Evolutionary conservation across 202 grass and related monocot genomes (phyloP), one percentile per base, ranked within the genome.

Genomic region (Cymbopogon flexuosus): DNA sequence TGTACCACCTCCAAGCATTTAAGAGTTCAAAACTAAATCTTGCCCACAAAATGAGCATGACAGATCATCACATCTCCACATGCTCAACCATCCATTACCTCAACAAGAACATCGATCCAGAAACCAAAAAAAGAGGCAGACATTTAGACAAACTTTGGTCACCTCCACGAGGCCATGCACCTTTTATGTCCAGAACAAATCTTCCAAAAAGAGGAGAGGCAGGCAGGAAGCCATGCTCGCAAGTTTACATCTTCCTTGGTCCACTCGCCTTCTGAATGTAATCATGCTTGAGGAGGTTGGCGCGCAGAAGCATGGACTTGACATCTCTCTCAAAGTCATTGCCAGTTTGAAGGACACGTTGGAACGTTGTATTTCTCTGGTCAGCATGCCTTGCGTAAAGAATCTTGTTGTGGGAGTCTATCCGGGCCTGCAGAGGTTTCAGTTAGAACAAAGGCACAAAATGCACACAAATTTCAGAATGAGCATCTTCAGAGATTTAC

Each of bases 351-450:
- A 96, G 84, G 33, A 83, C 96, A 39, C 83, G 88, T 80, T 99
- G 96, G 70, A 93, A 99, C 30, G 92, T 96, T 30, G 92, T 66
- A 56, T 90, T 99, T 83, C 96, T 93, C 88, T 99, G 96, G 87
- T 96, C 92, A 68, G 96, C 90, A 80, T 99, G 96, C 77, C 90
- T 93, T 60, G 96, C 96, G 2, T 93, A 99, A 54, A 99, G 96
- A 75, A 99, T 99, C 87, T 99, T 99, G 84, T 99, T 99, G 84
- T 99, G 96, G 34, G 96, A 96, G 68, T 99, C 96, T 81, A 99
- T 96, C 34, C 96, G 86, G 10, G 96, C 96, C 96, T 99, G 84
- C 82, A 89, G 46, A 87, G 30, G 24, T 65, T 85, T 58, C 41
- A 68, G 6, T 60, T 65, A 81, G 1, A 75, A 78, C 5, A 45